Evolutionary conservation across 1,284 basidiomycete genomes (phyloP).

Genomic region (Cutaneotrichosporon sp.): DNA sequence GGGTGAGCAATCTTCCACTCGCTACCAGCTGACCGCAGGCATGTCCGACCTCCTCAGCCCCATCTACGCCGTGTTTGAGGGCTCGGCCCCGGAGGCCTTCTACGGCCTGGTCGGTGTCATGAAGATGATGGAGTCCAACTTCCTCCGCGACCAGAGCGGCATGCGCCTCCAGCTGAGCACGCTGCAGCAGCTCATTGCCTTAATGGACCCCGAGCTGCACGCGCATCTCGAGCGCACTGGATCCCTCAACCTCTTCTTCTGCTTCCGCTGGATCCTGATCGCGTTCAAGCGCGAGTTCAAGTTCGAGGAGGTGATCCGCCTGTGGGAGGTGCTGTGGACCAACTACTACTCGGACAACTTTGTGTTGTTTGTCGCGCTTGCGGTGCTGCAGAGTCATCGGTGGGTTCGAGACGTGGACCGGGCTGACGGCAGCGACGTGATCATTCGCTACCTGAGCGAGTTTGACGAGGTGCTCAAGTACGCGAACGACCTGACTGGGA

Average conservation of each 20-base stretch:
- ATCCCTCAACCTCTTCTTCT: conserved; percentile 94
- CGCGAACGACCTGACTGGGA: conserved; percentile 90
- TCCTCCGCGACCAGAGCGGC: conserved; percentile 92
- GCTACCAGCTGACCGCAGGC: conserved; percentile 62
- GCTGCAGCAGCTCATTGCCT: conserved; percentile 82
- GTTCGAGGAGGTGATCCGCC: conserved; percentile 79
- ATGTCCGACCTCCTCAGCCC: conserved; percentile 98
- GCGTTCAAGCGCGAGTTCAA: conserved; percentile 94
- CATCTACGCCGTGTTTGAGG: conserved; percentile 86
- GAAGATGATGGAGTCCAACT: conserved; percentile 94
- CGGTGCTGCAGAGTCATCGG: conserved; percentile 88
- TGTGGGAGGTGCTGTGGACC: conserved; percentile 97
- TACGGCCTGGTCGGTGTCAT: conserved; percentile 96
- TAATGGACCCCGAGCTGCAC: conserved; percentile 94
- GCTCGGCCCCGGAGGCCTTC: conserved; percentile 85
- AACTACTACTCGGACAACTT: conserved; percentile 85
- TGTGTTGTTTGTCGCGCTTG: conserved; percentile 91
- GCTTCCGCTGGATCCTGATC: conserved; percentile 80
- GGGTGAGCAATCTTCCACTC: conserved; percentile 23
- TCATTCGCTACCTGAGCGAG: conserved; percentile 89
- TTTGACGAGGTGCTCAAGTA: conserved; percentile 74
- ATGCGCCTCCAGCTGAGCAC: conserved; percentile 93
- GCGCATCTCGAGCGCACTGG: conserved; percentile 86
- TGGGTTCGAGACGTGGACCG: background rate
- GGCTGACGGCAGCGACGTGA: conserved; percentile 62